Conservation (phyloP, 2,329 filamentous ascomycete species). For the Cytospora paraplurivora region DNA sequence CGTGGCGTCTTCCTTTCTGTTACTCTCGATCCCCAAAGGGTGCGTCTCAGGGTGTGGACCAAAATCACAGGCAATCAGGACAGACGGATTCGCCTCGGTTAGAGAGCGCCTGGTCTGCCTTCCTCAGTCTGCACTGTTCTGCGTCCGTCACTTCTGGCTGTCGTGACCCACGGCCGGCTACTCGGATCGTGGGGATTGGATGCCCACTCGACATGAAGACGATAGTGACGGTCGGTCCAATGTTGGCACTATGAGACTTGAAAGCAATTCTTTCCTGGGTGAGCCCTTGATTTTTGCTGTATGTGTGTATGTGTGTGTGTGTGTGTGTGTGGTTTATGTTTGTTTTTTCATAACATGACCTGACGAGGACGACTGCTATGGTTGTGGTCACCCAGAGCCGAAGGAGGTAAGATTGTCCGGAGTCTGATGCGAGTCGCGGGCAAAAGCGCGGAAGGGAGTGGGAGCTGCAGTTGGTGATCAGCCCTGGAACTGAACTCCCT, state of each 20-base stretch:
- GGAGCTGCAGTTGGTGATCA: conserved; percentile 21
- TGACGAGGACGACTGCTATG: background rate
- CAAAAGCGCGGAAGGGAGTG: conserved; percentile 6
- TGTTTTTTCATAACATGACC: background rate
- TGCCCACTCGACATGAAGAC: background rate
- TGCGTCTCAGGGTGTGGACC: background rate
- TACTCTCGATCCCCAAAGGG: background rate
- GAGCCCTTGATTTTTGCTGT: background rate
- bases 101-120: conserved; percentile 14
- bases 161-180: conserved; percentile 18
- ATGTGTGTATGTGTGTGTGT: background rate
- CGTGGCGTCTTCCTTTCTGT: background rate
- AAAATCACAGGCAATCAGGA: conserved; percentile 3
- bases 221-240: background rate
- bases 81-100: conserved; percentile 9
- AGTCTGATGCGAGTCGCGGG: conserved; percentile 1
- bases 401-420: conserved; percentile 4
- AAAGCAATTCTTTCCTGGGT: background rate
- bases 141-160: conserved; percentile 17
- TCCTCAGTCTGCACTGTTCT: conserved; percentile 15
- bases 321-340: background rate
- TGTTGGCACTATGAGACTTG: background rate
- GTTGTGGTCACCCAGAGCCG: conserved; percentile 1
- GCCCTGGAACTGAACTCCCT: conserved; percentile 15
- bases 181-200: conserved; percentile 13